Percentiles rank a stretch among this genome's conserved stretches.
These are phyloP conservation scores for Clonostachys solani DNA, from an alignment of 2,329 filamentous ascomycete species.

Conservation along the genomic window DNA sequence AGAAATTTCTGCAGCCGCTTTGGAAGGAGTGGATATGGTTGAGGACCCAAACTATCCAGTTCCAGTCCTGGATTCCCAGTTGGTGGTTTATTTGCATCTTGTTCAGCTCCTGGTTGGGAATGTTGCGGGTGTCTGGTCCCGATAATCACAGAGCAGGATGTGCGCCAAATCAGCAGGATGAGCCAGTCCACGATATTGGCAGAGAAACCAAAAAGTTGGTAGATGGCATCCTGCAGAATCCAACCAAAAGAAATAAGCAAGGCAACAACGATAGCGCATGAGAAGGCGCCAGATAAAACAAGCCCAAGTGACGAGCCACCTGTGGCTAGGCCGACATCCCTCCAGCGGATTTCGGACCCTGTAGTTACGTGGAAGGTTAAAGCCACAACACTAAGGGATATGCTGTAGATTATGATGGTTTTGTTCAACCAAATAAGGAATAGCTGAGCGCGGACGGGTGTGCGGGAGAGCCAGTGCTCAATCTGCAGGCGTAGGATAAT, in stretches of 20 bases:
- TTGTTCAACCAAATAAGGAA: background rate
- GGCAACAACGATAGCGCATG: background rate
- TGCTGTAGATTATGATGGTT: background rate
- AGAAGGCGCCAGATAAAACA: background rate
- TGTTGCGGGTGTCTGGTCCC: background rate
- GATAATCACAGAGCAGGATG: background rate
- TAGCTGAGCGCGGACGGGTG: background rate
- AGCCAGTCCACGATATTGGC: background rate
- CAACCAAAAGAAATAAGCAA: background rate
- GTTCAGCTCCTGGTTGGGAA: too few species aligned
- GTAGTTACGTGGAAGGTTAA: background rate
- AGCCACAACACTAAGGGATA: background rate
- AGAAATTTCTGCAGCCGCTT: background rate
- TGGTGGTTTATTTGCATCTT: too few species aligned
- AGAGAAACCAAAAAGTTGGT: background rate
- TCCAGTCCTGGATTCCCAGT: too few species aligned
- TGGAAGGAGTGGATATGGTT: background rate
- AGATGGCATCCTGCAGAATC: background rate
- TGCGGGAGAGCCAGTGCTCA: background rate
- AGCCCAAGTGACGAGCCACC: background rate
- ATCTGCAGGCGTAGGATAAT: conserved; percentile 3
- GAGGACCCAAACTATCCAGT: too few species aligned
- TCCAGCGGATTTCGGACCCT: background rate
- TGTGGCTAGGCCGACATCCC: background rate
- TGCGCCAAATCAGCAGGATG: background rate